These are phyloP conservation scores for Trametes hirsuta DNA, from an alignment of 1,284 basidiomycete species.

Conservation along the genomic window DNA sequence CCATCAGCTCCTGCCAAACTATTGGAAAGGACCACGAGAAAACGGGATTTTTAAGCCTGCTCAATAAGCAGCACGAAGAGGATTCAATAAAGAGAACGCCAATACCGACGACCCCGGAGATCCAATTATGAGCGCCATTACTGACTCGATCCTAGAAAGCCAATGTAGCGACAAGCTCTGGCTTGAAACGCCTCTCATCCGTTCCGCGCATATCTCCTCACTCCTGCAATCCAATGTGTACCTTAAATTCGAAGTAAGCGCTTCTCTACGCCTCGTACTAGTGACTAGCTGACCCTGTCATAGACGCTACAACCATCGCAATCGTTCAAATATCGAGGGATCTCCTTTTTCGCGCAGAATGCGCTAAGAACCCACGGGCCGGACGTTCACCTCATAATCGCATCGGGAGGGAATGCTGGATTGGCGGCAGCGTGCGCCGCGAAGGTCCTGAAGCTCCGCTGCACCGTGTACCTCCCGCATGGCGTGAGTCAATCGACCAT, in stretches of 20 bases:
- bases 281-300: background rate
- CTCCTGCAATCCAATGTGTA: constrained; percentile 56
- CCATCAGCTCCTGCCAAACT: background rate
- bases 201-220: constrained; percentile 58
- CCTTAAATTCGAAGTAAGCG: constrained; percentile 66
- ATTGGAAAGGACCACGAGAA: background rate
- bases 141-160: background rate
- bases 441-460: constrained; percentile 52
- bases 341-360: constrained; percentile 62
- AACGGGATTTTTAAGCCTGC: background rate
- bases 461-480: constrained; percentile 68
- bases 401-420: constrained; percentile 77
- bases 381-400: constrained; percentile 61
- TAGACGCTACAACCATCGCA: constrained; percentile 73
- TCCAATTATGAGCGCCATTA: background rate
- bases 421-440: constrained; percentile 70
- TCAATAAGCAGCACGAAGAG: background rate
- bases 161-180: constrained; percentile 40
- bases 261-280: background rate
- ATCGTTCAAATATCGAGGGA: constrained; percentile 77
- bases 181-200: constrained; percentile 64
- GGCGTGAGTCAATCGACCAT: constrained; percentile 52
- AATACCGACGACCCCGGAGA: no score
- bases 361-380: constrained; percentile 53
- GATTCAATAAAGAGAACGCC: no score